Conservation (phyloP, 2,329 filamentous ascomycete species). For the Fusarium nodosum region DNA sequence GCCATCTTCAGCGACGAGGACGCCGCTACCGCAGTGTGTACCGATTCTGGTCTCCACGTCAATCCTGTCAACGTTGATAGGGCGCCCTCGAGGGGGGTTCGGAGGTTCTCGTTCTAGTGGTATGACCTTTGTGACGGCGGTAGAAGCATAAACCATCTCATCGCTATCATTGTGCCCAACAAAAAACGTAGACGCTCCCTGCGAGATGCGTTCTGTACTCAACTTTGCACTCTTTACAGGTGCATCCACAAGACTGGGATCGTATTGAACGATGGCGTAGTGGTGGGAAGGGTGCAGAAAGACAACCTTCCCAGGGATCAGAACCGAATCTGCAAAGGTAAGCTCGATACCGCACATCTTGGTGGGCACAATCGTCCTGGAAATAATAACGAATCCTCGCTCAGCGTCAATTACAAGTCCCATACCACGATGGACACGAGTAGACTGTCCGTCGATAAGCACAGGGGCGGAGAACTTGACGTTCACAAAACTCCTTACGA, state of each 20-base stretch:
- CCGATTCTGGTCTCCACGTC: conserved; percentile 94
- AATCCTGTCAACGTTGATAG: conserved; percentile 95
- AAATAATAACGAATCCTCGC: conserved; percentile 93
- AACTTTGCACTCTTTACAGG: conserved; percentile 90
- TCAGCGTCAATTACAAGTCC: conserved; percentile 96
- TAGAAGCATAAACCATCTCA: conserved; percentile 92
- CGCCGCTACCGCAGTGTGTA: conserved; percentile 91
- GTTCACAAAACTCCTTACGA: conserved; percentile 94
- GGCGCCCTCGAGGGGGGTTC: conserved; percentile 93
- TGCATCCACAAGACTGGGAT: conserved; percentile 89
- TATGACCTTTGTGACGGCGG: conserved; percentile 95
- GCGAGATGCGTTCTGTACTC: conserved; percentile 84
- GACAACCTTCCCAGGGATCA: conserved; percentile 91
- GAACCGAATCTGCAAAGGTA: conserved; percentile 97
- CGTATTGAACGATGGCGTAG: conserved; percentile 95
- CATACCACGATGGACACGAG: conserved; percentile 87
- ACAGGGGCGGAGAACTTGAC: conserved; percentile 92
- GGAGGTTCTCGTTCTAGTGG: conserved; percentile 90
- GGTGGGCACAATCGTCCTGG: conserved; percentile 92
- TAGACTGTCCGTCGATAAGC: conserved; percentile 80
- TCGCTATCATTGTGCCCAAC: conserved; percentile 97
- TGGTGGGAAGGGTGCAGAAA: conserved; percentile 98
- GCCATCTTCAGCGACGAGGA: conserved; percentile 88
- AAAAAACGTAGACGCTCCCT: conserved; percentile 94
- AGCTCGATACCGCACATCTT: conserved; percentile 96